phyloP scores from a whole-genome alignment of 495 filamentous ascomycete species.

The Penicillium macrosclerotiorum region DNA sequence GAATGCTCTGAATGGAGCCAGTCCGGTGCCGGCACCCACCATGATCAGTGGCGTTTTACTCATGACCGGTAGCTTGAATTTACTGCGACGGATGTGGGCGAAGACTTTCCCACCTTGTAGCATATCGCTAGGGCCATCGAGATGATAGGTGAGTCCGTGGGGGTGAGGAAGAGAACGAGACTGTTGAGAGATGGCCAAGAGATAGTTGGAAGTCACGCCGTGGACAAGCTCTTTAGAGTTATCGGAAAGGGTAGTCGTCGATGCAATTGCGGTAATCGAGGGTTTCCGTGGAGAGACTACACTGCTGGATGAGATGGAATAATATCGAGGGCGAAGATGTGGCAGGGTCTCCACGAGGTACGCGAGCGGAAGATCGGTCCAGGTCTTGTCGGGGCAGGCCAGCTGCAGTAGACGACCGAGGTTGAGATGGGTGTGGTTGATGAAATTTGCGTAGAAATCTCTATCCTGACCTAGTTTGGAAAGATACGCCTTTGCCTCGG shows the following conservation, averaged over 20 bases:
- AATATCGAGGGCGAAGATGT: constrained; percentile 46
- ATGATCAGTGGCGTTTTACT: constrained; percentile 39
- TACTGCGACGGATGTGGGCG: constrained; percentile 42
- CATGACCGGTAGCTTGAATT: constrained; percentile 43
- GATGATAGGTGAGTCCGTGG: constrained; percentile 31
- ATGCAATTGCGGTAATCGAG: constrained; percentile 45
- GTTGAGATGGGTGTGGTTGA: constrained; percentile 35
- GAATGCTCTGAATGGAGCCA: constrained; percentile 50
- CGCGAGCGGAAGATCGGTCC: constrained; percentile 42
- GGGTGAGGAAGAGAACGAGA: constrained; percentile 23
- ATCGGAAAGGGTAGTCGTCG: constrained; percentile 24
- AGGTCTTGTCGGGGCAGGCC: constrained; percentile 23
- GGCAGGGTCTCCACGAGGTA: constrained; percentile 45
- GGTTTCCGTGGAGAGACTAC: constrained; percentile 41
- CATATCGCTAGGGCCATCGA: constrained; percentile 28
- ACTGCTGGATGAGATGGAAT: constrained; percentile 54
- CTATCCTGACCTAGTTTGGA: constrained; percentile 32
- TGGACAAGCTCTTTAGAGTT: constrained; percentile 30
- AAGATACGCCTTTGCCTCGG: constrained; percentile 35
- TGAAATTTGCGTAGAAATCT: constrained; percentile 30
- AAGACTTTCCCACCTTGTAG: constrained; percentile 32
- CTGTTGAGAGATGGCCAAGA: constrained; percentile 34
- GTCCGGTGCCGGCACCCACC: constrained; percentile 47
- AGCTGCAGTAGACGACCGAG: constrained; percentile 39
- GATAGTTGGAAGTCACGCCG: constrained; percentile 49